Conservation (phyloP, 495 filamentous ascomycete species). For the Penicillium flavigenum region DNA sequence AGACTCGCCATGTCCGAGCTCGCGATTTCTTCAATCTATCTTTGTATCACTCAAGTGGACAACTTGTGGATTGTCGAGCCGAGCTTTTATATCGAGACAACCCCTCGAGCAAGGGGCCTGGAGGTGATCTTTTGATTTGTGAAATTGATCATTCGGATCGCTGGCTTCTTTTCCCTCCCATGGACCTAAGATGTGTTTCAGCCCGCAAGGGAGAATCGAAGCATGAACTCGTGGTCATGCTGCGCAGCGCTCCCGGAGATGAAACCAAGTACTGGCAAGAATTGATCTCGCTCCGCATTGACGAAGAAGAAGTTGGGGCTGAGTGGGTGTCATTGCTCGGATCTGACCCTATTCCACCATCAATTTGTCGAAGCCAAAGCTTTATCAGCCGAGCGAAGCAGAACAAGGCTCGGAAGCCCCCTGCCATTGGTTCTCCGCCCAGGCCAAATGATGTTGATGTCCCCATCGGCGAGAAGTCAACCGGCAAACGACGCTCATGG, state of each 20-base stretch:
- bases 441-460: conserved; percentile 58
- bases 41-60: conserved; percentile 83
- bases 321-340: conserved; percentile 91
- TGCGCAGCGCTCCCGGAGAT: conserved; percentile 52
- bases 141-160: conserved; percentile 72
- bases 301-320: conserved; percentile 69
- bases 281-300: conserved; percentile 66
- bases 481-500: conserved; percentile 33
- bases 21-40: conserved; percentile 87
- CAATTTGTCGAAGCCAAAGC: conserved; percentile 49
- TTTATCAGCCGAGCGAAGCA: conserved; percentile 50
- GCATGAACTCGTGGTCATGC: conserved; percentile 78
- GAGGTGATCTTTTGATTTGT: conserved; percentile 84
- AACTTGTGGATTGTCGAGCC: conserved; percentile 82
- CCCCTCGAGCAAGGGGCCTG: conserved; percentile 49
- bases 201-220: conserved; percentile 72
- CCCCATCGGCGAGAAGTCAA: conserved; percentile 71
- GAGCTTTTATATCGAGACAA: conserved; percentile 86
- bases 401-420: conserved; percentile 33
- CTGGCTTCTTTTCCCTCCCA: conserved; percentile 91
- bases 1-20: conserved; percentile 71
- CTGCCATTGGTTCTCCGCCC: conserved; percentile 35
- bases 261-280: conserved; percentile 70
- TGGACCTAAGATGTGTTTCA: conserved; percentile 66
- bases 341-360: conserved; percentile 70